phyloP scores from a whole-genome alignment of 1,139 yeast genomes.

The Candida sp. region DNA sequence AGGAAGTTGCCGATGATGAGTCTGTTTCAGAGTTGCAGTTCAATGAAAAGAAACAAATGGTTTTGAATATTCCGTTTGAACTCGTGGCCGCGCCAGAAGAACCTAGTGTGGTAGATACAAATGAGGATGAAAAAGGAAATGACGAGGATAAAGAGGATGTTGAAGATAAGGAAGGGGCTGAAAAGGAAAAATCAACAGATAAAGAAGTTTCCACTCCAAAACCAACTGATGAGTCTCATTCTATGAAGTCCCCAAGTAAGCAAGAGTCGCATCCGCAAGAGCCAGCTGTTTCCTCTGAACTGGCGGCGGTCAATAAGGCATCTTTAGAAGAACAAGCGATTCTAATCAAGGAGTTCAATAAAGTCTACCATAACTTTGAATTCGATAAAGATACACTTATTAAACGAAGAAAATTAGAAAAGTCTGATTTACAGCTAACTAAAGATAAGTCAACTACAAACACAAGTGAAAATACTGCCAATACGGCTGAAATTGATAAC shows the following conservation, averaged over 20 bases:
- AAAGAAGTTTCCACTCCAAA: background rate
- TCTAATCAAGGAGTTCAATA: conserved; percentile 43
- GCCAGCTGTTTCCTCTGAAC: conserved; percentile 2
- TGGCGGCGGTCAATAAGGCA: conserved; percentile 4
- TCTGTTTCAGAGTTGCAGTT: conserved; percentile 6
- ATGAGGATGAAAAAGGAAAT: conserved; percentile 4
- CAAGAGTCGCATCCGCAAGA: conserved; percentile 5
- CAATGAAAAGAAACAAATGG: conserved; percentile 26
- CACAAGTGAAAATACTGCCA: conserved; percentile 4
- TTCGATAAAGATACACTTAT: conserved; percentile 75
- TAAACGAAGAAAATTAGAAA: conserved; percentile 75
- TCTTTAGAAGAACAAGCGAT: conserved; percentile 34
- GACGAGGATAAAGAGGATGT: background rate
- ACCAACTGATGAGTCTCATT: background rate
- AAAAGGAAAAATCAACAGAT: background rate
- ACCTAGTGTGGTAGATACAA: conserved; percentile 4
- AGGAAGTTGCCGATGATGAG: conserved; percentile 7
- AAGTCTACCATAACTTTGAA: conserved; percentile 81
- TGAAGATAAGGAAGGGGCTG: background rate
- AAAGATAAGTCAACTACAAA: conserved; percentile 9
- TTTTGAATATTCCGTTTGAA: conserved; percentile 32
- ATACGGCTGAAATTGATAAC: conserved; percentile 8
- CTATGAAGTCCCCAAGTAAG: background rate
- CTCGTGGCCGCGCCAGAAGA: conserved; percentile 2
- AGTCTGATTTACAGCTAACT: conserved; percentile 72